Percentiles rank a stretch among this genome's conserved stretches.
These are phyloP conservation scores for Chalciporus chontae DNA, from an alignment of 768 basidiomycete species.

Conservation along the genomic window DNA sequence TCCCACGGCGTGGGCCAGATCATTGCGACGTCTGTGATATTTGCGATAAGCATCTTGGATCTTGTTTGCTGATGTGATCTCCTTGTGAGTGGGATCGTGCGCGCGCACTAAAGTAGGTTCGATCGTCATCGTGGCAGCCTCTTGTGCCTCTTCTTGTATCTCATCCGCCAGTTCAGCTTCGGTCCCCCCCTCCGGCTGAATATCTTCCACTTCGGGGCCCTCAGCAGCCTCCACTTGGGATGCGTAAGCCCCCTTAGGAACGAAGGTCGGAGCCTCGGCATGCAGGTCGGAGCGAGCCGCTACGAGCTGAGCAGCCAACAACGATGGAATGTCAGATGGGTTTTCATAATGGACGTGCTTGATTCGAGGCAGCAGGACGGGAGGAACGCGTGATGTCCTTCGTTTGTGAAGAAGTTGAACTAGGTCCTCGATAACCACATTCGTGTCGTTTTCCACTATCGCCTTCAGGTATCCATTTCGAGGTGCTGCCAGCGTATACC, in stretches of 20 bases:
- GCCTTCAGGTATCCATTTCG: slow-evolving; percentile 11
- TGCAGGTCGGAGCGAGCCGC: slow-evolving; percentile 13
- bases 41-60: slow-evolving; percentile 21
- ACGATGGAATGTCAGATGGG: slow-evolving; percentile 27
- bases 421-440: slow-evolving; percentile 18
- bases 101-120: slow-evolving; percentile 16
- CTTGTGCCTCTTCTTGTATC: slow-evolving; percentile 12
- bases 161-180: slow-evolving; percentile 7
- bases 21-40: slow-evolving; percentile 2
- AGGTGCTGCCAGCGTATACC: background rate
- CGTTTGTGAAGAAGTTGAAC: slow-evolving; percentile 23
- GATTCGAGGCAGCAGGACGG: slow-evolving; percentile 14
- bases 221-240: background rate
- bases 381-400: background rate
- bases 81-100: slow-evolving; percentile 23
- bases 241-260: slow-evolving; percentile 6
- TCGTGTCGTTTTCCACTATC: slow-evolving; percentile 12
- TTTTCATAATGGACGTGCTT: slow-evolving; percentile 30
- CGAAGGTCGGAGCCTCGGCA: slow-evolving; percentile 15
- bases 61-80: slow-evolving; percentile 21
- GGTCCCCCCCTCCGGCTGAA: background rate
- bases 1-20: slow-evolving; percentile 7
- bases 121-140: slow-evolving; percentile 4
- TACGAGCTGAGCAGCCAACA: slow-evolving; percentile 22
- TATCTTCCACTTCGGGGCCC: slow-evolving; percentile 3